A percentile compares a stretch with the other conserved stretches of the same genome.
Evolutionary conservation across 2,329 filamentous ascomycete species (phyloP).

Genomic region (Arthroderma uncinatum): DNA sequence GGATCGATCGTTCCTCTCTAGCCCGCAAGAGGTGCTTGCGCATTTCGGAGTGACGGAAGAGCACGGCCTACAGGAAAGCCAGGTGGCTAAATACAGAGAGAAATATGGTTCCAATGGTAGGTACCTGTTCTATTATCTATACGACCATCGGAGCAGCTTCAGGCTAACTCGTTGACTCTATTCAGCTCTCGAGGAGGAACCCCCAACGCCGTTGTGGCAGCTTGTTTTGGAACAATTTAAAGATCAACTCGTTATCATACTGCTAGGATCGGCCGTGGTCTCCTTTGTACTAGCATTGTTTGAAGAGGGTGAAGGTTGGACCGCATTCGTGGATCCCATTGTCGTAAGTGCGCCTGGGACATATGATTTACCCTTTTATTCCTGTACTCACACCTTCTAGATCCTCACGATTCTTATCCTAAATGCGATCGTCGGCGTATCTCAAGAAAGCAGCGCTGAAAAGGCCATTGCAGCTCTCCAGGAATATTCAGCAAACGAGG

Average conservation of each 20-base stretch:
- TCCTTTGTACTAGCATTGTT: slow-evolving; percentile 90
- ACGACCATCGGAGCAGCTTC: background rate
- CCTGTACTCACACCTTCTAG: slow-evolving; percentile 34
- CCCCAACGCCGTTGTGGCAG: slow-evolving; percentile 90
- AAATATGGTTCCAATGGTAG: slow-evolving; percentile 47
- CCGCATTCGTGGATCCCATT: slow-evolving; percentile 88
- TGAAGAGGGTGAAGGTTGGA: slow-evolving; percentile 88
- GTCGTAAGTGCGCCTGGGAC: slow-evolving; percentile 55
- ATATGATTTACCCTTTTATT: background rate
- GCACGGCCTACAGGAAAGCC: slow-evolving; percentile 40
- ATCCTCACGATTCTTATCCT: slow-evolving; percentile 94
- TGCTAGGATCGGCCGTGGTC: slow-evolving; percentile 82
- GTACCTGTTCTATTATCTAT: slow-evolving; percentile 14
- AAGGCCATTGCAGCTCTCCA: slow-evolving; percentile 96
- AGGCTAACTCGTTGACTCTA: slow-evolving; percentile 14
- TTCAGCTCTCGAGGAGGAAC: slow-evolving; percentile 69
- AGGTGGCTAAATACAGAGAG: slow-evolving; percentile 36
- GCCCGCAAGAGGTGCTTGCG: slow-evolving; percentile 40
- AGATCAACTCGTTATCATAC: slow-evolving; percentile 91
- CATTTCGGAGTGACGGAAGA: slow-evolving; percentile 43
- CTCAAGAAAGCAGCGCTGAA: slow-evolving; percentile 95
- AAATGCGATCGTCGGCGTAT: slow-evolving; percentile 94
- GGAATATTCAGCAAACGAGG: slow-evolving; percentile 97
- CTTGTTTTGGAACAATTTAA: slow-evolving; percentile 98
- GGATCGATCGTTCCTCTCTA: slow-evolving; percentile 44